Evolutionary conservation across 768 basidiomycete species (phyloP), one percentile per base, ranked within the genome.

Genomic region (Suillus americanus): DNA sequence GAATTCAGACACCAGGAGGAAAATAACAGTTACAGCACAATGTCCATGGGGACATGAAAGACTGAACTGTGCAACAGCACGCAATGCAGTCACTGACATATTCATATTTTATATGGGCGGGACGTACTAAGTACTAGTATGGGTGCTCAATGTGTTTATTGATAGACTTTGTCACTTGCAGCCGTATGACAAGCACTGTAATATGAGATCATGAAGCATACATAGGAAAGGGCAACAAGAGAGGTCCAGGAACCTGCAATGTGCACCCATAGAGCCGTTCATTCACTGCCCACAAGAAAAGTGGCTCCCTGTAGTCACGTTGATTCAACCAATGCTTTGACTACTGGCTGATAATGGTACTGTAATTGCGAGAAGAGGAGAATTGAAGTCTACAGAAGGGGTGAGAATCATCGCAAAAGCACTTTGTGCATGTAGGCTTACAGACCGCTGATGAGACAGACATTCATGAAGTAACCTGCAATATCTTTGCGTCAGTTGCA

Each of bases 371-470:
- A 63, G 25, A 63, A 63, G 5, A 63, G 54, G 14, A 63, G 54
- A 38, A 63, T 13, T 18, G 62, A 63, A 20, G 54, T 57, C 62
- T 63, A 23, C 35, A 63, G 53, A n/a, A 40, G 3, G 35, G n/a
- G 14, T 33, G 46, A 33, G 38, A 41, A 41, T 45, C 9, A 10
- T 45, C 5, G 45, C 20, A 10, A 45, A 46, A 46, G n/a, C 45
- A 46, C 41, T n/a, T 46, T 46, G n/a, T 12, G n/a, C 45, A 46
- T 46, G 40, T 40, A 18, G n/a, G 43, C 62, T 18, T 40, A 63
- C 62, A 63, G 35, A 37, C 6, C 6, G 62, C 62, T 63, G 51
- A 63, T 53, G 37, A 63, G 62, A 45, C 62, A 63, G 61, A 62
- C 61, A 23, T 62, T 62, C 61, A 62, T 53, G 6, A 62, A 62